These are phyloP conservation scores for Neurospora sp. DNA, from an alignment of 495 filamentous ascomycete genomes.

Conservation along the genomic window DNA sequence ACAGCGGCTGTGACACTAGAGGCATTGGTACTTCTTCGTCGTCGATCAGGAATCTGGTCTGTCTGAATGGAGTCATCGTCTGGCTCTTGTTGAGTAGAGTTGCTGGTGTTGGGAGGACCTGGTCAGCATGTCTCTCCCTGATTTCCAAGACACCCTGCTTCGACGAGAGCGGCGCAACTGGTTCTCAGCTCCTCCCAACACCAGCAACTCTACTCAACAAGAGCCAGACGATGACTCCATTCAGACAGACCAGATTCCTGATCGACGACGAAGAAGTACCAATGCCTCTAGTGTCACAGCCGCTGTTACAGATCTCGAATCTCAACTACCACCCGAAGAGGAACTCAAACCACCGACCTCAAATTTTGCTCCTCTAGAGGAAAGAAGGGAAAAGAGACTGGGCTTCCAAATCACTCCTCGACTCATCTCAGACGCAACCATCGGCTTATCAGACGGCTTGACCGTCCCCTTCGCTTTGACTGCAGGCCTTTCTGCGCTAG, in stretches of 20 bases:
- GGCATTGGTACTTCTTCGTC: too few relatives aligned
- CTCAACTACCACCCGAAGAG: neutral
- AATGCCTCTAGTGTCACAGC: neutral
- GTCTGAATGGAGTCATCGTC: too few relatives aligned
- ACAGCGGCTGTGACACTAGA: too few relatives aligned
- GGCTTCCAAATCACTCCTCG: constrained; percentile 15
- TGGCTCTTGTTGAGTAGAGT: too few relatives aligned
- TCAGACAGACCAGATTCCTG: neutral
- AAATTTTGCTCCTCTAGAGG: neutral
- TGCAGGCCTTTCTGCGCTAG: constrained; percentile 45
- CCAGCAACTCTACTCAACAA: neutral
- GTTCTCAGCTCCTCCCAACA: neutral
- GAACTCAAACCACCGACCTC: constrained; percentile 4
- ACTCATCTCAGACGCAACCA: constrained; percentile 37
- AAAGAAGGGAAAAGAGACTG: neutral
- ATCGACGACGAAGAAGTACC: neutral
- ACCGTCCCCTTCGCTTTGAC: constrained; percentile 54
- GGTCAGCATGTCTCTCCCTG: neutral
- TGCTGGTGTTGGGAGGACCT: too few relatives aligned
- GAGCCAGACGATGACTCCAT: neutral
- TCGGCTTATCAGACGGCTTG: constrained; percentile 49
- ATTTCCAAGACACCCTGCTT: neutral
- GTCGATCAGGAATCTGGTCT: too few relatives aligned
- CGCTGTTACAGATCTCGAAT: neutral
- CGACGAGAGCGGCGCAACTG: neutral